Conservation (phyloP, 257 asterid species). For the Ballota nigra region DNA sequence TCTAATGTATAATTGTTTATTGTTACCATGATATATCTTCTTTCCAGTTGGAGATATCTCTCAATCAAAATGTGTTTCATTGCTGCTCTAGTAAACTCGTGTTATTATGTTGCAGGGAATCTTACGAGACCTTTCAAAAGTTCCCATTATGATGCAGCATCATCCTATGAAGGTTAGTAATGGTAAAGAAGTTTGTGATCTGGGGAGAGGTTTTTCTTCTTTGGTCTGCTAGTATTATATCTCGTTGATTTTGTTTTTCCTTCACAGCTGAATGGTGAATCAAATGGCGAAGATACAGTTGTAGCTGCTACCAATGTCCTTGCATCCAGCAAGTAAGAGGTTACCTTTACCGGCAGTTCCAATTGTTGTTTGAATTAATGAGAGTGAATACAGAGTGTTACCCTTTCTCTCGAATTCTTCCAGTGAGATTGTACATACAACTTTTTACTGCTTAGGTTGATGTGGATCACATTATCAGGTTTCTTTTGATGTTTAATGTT, state of each 20-base stretch:
- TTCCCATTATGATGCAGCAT: constrained; percentile 56
- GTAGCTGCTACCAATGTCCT: constrained; percentile 40
- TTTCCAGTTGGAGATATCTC: neutral
- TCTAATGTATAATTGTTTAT: neutral
- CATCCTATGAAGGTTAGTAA: constrained; percentile 44
- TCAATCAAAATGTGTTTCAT: neutral
- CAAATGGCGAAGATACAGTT: constrained; percentile 38
- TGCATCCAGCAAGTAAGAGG: constrained; percentile 29
- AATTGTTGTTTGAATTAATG: constrained; percentile 12
- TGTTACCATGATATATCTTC: neutral
- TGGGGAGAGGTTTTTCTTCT: neutral
- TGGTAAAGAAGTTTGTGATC: constrained; percentile 29
- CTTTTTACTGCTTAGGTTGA: constrained; percentile 2
- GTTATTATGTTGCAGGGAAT: constrained; percentile 59
- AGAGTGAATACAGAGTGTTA: neutral
- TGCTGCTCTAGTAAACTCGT: neutral
- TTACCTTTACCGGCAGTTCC: neutral
- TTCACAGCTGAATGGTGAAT: constrained; percentile 54
- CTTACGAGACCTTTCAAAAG: constrained; percentile 80
- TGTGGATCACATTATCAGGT: constrained; percentile 25
- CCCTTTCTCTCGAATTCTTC: neutral
- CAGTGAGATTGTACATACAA: constrained; percentile 1
- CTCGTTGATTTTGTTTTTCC: constrained; percentile 6
- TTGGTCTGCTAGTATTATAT: neutral
- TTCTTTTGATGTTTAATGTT: constrained; percentile 6